A percentile compares a stretch with the other conserved stretches of the same genome.
Conservation (phyloP, 225 moss, liverwort and hornwort species). For the Polytrichum formosum region DNA sequence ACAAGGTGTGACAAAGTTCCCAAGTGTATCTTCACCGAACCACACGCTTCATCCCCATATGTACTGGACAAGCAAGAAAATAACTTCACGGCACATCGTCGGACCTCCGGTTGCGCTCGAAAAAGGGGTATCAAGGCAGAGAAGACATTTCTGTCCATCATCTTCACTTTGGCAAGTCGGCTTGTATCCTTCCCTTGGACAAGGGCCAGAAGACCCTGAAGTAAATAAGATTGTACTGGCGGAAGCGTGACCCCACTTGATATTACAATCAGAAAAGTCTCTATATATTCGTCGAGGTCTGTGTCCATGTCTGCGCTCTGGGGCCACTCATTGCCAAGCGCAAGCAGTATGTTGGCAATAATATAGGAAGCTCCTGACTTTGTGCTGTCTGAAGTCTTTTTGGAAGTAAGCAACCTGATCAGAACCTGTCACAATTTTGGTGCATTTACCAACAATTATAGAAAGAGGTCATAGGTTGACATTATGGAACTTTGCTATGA, state of each 20-base stretch:
- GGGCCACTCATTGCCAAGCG: constrained; percentile 41
- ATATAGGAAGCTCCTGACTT: constrained; percentile 39
- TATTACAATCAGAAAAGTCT: constrained; percentile 54
- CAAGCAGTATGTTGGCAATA: constrained; percentile 29
- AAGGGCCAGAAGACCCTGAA: constrained; percentile 69
- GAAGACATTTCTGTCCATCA: constrained; percentile 57
- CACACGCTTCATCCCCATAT: constrained; percentile 52
- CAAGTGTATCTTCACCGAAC: constrained; percentile 28
- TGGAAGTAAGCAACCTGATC: constrained; percentile 47
- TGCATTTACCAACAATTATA: background rate
- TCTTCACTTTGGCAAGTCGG: constrained; percentile 27
- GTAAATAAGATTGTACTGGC: constrained; percentile 49
- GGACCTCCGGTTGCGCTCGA: constrained; percentile 33
- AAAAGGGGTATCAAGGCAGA: constrained; percentile 47
- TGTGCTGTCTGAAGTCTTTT: constrained; percentile 14
- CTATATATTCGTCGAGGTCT: constrained; percentile 54
- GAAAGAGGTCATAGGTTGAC: no score
- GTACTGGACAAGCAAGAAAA: constrained; percentile 57
- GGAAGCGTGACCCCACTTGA: constrained; percentile 35
- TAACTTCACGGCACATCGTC: constrained; percentile 56
- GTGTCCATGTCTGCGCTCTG: constrained; percentile 33
- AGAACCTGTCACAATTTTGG: constrained; percentile 45
- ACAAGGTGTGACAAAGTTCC: constrained; percentile 45
- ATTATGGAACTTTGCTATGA: no score
- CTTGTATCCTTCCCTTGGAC: constrained; percentile 57